A percentile compares a stretch with the other conserved stretches of the same genome.
phyloP scores from a whole-genome alignment of 1,284 basidiomycete species.

The Apiotrichum sp. region DNA sequence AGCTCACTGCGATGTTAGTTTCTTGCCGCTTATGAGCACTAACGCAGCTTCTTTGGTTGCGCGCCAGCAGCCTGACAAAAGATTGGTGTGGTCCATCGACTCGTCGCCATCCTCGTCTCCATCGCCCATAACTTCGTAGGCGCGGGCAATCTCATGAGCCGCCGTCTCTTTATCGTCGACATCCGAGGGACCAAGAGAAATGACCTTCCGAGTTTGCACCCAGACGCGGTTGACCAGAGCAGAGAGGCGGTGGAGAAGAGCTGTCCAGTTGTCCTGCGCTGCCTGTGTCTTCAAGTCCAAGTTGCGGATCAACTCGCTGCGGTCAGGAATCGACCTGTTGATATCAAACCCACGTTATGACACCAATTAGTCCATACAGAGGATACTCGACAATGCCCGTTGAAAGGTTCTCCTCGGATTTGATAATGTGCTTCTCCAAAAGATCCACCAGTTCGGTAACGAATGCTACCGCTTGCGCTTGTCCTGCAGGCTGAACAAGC shows the following conservation, averaged over 20 bases:
- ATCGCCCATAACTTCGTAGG: conserved; percentile 35
- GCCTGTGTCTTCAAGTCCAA: conserved; percentile 12
- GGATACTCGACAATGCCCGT: conserved; percentile 35
- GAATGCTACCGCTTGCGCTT: conserved; percentile 18
- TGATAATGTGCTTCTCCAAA: conserved; percentile 27
- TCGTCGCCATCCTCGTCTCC: conserved; percentile 28
- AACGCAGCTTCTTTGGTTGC: conserved; percentile 44
- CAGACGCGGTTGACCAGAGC: conserved; percentile 34
- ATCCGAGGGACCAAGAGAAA: conserved; percentile 27
- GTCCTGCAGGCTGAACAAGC: conserved; percentile 17
- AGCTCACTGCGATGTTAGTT: conserved; percentile 27
- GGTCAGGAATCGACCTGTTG: not conserved
- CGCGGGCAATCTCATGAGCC: conserved; percentile 45
- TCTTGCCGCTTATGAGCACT: conserved; percentile 5
- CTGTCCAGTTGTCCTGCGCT: conserved; percentile 20
- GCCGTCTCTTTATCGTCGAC: conserved; percentile 17
- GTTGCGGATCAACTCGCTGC: conserved; percentile 25
- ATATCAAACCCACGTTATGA: conserved; percentile 22
- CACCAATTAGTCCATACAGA: conserved; percentile 39
- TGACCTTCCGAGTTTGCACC: conserved; percentile 34
- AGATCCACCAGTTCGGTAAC: conserved; percentile 20
- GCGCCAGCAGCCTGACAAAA: conserved; percentile 45
- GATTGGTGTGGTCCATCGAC: conserved; percentile 30
- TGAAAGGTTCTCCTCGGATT: conserved; percentile 29
- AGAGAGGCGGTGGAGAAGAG: conserved; percentile 24